These are phyloP conservation scores for Baudoinia panamericana DNA, from an alignment of 495 filamentous ascomycete species.

Conservation along the genomic window DNA sequence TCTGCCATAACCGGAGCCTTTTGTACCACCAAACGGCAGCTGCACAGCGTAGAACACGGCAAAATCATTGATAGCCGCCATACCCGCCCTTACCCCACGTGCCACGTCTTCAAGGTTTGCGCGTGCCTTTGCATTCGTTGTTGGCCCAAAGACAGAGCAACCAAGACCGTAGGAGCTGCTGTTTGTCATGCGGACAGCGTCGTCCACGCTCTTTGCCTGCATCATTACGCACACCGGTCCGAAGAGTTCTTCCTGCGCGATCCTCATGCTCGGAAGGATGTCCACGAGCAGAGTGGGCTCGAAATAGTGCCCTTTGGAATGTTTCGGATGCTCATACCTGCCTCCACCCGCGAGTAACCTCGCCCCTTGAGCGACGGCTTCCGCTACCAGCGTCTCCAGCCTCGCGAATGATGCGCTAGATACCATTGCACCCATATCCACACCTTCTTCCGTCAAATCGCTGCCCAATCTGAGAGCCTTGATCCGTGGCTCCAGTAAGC, in stretches of 20 bases:
- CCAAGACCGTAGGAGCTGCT: conserved; percentile 29
- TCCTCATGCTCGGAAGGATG: conserved; percentile 49
- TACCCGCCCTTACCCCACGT: conserved; percentile 60
- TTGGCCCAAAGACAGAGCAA: conserved; percentile 53
- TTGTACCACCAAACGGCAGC: conserved; percentile 80
- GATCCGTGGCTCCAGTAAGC: conserved; percentile 58
- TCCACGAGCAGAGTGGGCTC: conserved; percentile 75
- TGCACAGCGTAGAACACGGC: conserved; percentile 82
- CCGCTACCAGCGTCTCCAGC: conserved; percentile 45
- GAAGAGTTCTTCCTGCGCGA: conserved; percentile 85
- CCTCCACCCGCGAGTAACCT: conserved; percentile 71
- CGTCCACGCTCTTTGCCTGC: conserved; percentile 44
- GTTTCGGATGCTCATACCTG: conserved; percentile 50
- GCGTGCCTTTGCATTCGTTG: conserved; percentile 29
- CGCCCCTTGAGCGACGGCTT: conserved; percentile 67
- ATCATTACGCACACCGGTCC: conserved; percentile 79
- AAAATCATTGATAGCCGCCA: conserved; percentile 93
- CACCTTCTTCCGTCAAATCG: conserved; percentile 37
- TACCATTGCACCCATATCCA: conserved; percentile 84
- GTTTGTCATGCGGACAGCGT: conserved; percentile 27
- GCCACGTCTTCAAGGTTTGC: conserved; percentile 46
- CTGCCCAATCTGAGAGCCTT: conserved; percentile 56
- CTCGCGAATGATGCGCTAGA: conserved; percentile 56
- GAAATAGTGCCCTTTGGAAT: conserved; percentile 81
- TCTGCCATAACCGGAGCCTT: conserved; percentile 79